Conservation (phyloP, 306 rosid species). For the Vigna unguiculata region DNA sequence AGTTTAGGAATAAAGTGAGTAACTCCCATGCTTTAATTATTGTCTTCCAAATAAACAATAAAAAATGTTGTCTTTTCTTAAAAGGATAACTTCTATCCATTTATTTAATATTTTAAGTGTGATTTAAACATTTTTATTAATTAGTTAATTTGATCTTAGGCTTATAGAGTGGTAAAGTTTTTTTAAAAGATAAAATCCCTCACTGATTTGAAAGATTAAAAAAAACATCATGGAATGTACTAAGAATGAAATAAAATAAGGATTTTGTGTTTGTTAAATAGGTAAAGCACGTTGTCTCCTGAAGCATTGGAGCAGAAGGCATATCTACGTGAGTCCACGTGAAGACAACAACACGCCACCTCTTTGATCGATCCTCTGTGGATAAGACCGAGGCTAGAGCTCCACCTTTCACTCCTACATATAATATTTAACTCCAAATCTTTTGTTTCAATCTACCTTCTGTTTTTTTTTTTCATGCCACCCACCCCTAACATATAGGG, state of each 20-base stretch:
- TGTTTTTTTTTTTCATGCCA: neutral
- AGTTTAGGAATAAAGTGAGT: no score
- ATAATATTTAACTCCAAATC: neutral
- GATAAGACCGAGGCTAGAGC: constrained; percentile 52
- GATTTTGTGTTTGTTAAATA: constrained; percentile 9
- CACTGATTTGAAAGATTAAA: neutral
- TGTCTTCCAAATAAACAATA: neutral
- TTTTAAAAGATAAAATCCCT: neutral
- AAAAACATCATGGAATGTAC: neutral
- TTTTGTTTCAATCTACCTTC: neutral
- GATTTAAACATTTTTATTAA: neutral
- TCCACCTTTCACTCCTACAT: neutral
- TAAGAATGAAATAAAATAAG: neutral
- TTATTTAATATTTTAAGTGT: neutral
- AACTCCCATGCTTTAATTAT: neutral
- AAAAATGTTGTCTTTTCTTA: neutral
- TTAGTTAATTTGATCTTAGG: neutral
- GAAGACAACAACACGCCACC: no score
- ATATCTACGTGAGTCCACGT: neutral
- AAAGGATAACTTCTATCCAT: neutral
- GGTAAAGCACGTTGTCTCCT: constrained; percentile 37
- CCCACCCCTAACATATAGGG: neutral
- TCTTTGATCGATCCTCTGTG: neutral
- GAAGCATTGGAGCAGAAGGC: constrained; percentile 48
- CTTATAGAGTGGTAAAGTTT: neutral